Conservation (phyloP, 441 rosid genomes). For the Caryocar brasiliense region DNA sequence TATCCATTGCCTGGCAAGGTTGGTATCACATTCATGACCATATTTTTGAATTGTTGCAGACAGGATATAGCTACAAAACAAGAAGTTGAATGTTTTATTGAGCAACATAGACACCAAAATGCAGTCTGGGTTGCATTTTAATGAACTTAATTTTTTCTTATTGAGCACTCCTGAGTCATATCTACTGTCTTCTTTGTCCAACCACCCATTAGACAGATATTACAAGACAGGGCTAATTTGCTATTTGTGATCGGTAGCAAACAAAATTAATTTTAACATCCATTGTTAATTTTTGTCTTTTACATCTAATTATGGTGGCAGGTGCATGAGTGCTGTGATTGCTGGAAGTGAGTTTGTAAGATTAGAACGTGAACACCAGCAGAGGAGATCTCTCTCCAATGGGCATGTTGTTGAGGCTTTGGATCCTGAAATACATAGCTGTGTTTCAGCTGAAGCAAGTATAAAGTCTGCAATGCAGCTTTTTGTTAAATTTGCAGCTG, state of each 20-base stretch:
- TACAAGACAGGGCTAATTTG: not conserved
- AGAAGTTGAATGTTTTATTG: not conserved
- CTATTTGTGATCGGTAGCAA: not conserved
- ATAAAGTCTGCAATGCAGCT: slow-evolving; percentile 88
- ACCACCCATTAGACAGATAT: not conserved
- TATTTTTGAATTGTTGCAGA: too few relatives aligned
- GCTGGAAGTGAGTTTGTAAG: slow-evolving; percentile 83
- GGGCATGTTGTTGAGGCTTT: slow-evolving; percentile 54
- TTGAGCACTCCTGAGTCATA: too few relatives aligned
- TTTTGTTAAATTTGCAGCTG: slow-evolving; percentile 81
- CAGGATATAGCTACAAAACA: too few relatives aligned
- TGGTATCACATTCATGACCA: too few relatives aligned
- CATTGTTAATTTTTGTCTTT: not conserved
- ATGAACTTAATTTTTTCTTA: too few relatives aligned
- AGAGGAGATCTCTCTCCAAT: slow-evolving; percentile 56
- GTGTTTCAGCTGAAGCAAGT: slow-evolving; percentile 78
- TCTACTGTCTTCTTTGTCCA: not conserved
- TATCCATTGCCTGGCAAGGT: slow-evolving; percentile 93
- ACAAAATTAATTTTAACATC: not conserved
- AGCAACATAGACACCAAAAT: not conserved
- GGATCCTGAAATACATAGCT: slow-evolving; percentile 62
- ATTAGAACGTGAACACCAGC: slow-evolving; percentile 82
- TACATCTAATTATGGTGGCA: slow-evolving; percentile 26
- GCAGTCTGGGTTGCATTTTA: too few relatives aligned
- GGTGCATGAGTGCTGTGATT: slow-evolving; percentile 85